phyloP scores from a whole-genome alignment of 306 rosid genomes.

The Rubus idaeus region DNA sequence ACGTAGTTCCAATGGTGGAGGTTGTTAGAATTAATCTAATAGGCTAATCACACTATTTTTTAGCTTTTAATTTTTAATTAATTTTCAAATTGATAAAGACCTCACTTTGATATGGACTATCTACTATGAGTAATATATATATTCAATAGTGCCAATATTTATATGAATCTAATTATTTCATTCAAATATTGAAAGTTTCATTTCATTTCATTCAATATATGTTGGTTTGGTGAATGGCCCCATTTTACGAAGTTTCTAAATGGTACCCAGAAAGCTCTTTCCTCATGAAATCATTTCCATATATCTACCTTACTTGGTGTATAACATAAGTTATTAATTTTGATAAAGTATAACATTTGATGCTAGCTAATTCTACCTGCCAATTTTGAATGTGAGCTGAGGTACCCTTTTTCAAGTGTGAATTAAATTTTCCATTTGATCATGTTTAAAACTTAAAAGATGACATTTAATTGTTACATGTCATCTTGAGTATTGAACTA shows the following conservation, averaged over 20 bases:
- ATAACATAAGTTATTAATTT: background rate
- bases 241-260: background rate
- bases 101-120: background rate
- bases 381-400: constrained; percentile 3
- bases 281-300: constrained; percentile 1
- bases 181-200: background rate
- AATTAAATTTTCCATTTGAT: background rate
- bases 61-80: background rate
- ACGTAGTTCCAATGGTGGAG: constrained; percentile 21
- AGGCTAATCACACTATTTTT: constrained; percentile 8
- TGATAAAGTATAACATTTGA: background rate
- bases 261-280: background rate
- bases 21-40: constrained; percentile 35
- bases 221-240: background rate
- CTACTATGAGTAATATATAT: background rate
- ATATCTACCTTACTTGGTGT: constrained; percentile 2
- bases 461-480: background rate
- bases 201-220: background rate
- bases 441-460: background rate
- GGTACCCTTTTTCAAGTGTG: background rate
- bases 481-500: background rate
- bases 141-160: background rate
- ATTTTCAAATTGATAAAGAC: background rate
- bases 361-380: background rate
- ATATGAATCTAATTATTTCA: background rate